Base-by-base conservation (phyloP, 768 basidiomycete genomes). In the Leccinum fibrillosum region DNA sequence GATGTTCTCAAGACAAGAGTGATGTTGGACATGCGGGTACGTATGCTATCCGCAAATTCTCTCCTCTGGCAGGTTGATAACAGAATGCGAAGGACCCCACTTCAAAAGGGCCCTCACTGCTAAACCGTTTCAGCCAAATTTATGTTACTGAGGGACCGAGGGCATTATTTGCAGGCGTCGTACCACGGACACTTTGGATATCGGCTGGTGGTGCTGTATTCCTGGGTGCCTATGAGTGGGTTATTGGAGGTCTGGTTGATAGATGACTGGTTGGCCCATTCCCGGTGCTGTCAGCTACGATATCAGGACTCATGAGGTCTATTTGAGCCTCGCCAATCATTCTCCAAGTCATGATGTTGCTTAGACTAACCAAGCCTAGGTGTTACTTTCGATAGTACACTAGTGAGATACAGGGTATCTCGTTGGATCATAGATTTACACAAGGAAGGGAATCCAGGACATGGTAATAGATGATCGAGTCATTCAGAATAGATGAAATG, bases 1-100 rank as follows among this genome's bases (percentile, higher is more conserved):
- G 97, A 99, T 67, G 97, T 98, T 2, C 80, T 97, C 34, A 99
- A 99, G 72, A 99, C 97, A 1, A 83, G 97, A 17, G 89, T 97
- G 47, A 99, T 99, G 97, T 81, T 98, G 8, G 94, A 96, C 66
- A 78, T 90, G 54, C 80, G 88, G 67, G 94, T 94, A 64, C 54
- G 84, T 72, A 21, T 12, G 4, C 28, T 51, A n/a, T 44, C 19
- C 19, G 5, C 28, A 17, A 17, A 3, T 26, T 28, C 8, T 45
- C n/a, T 26, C 17, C 19, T 47, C 42, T 30, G 15, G 42, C 28
- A 4, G 2, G 23, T 28, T 42, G 26, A 19, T 50, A 23, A 56
- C 15, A 34, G 49, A 53, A 55, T 45, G 28, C 23, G n/a, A 63
- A 89, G 86, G 78, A 80, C 53, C 64, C 83, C 3, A 72, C 77